Base-by-base conservation (phyloP, 352 stramenopile genomes). In the Phytophthora ohioensis region DNA sequence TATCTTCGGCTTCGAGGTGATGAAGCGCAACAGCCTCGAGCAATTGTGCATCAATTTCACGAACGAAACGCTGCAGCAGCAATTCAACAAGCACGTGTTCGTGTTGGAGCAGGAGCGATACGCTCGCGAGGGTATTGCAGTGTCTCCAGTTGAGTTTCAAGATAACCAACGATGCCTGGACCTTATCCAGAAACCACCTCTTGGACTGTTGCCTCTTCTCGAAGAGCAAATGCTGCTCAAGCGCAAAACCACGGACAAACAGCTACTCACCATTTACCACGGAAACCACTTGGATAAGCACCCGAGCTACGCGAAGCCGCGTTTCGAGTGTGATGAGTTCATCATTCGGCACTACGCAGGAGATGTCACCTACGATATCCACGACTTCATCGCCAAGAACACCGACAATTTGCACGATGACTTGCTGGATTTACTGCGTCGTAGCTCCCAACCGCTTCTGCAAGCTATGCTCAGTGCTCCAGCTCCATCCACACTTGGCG, bases 41-140 rank as follows among this genome's bases (percentile, higher is more conserved):
- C 91, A 97, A 55, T 69, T 97, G 5, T 96, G 91, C 62, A 97
- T 97, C 76, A 97, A 97, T 64, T 97, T 96, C 60, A 94, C 89
- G 30, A 97, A 97, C 73, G 91, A 97, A 73, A 96, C 85, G 38
- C 74, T 97, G 6, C 91, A 97, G 60, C 88, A 95, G 62, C 90
- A 95, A 55, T 97, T 97, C 69, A 97, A 97, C 71, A 87, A 91
- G 52, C 88, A 97, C 59, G 85, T 94, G 7, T 96, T 96, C 51
- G 86, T 94, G 41, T 64, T 94, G 1, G 88, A 96, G 52, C 85
- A 96, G 52, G 85, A 93, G 55, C 78, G 87, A 21, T 96, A 96
- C 49, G 87, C 87, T 4, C 69, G 65, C 11, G 88, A 96, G 71
- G 88, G 87, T 21, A 94, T 95, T 34, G 56, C 76, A 1, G 89